Conservation (phyloP, 2,329 filamentous ascomycete species). For the Scedosporium aurantiacum region DNA sequence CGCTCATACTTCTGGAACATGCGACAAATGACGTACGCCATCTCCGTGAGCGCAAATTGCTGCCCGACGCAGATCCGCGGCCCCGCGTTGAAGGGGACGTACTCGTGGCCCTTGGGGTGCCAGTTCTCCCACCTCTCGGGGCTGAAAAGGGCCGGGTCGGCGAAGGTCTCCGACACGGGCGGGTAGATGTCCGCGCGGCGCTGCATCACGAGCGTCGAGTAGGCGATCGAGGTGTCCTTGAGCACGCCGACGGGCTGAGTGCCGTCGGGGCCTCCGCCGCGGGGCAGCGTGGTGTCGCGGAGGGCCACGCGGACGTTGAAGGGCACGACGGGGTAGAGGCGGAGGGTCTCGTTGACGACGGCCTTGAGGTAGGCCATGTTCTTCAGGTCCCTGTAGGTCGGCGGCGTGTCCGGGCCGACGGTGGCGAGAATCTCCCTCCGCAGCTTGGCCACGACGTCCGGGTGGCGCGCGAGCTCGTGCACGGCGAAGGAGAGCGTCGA, state of each 20-base stretch:
- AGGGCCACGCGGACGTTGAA: conserved; percentile 67
- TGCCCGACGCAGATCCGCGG: conserved; percentile 67
- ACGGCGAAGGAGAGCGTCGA: conserved; percentile 69
- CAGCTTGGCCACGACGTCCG: conserved; percentile 54
- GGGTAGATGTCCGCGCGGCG: conserved; percentile 54
- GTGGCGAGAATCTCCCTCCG: conserved; percentile 58
- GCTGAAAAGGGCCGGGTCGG: conserved; percentile 40
- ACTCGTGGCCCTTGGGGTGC: conserved; percentile 58
- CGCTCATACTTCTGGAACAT: conserved; percentile 61
- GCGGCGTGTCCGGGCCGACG: conserved; percentile 51
- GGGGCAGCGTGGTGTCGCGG: conserved; percentile 62
- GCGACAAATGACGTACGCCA: conserved; percentile 59
- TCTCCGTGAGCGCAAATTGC: conserved; percentile 72
- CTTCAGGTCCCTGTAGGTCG: conserved; percentile 74
- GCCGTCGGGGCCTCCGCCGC: conserved; percentile 56
- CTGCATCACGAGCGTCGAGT: conserved; percentile 63
- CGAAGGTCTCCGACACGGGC: conserved; percentile 29
- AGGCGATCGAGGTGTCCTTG: conserved; percentile 55
- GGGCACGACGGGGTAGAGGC: conserved; percentile 67
- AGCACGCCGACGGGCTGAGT: conserved; percentile 51
- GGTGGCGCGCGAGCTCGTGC: conserved; percentile 69
- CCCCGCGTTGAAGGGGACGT: conserved; percentile 66
- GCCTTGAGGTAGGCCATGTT: conserved; percentile 73
- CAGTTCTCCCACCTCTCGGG: conserved; percentile 57
- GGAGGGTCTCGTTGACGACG: conserved; percentile 65